Percentiles rank a stretch among this genome's conserved stretches.
Conservation (phyloP, 2,329 filamentous ascomycete genomes). For the Phyllosticta citribraziliensis region DNA sequence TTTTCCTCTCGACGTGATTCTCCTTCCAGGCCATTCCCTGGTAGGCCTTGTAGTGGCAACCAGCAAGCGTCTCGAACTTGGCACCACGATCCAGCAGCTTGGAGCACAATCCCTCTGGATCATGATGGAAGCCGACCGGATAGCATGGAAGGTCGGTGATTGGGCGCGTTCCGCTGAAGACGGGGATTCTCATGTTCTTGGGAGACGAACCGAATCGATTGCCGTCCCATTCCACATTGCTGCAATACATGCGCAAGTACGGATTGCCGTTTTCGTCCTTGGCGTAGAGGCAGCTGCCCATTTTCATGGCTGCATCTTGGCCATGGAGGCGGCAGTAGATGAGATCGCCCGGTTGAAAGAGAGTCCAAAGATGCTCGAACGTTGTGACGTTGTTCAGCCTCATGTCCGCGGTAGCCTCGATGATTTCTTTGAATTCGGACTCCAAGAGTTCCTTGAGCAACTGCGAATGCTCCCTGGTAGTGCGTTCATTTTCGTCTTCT, state of each 20-base stretch:
- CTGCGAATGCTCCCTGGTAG: conserved; percentile 29
- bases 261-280: conserved; percentile 25
- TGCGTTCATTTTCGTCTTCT: conserved; percentile 19
- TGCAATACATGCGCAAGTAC: conserved; percentile 28
- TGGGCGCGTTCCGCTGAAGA: conserved; percentile 30
- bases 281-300: conserved; percentile 22
- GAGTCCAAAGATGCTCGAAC: conserved; percentile 35
- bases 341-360: conserved; percentile 29
- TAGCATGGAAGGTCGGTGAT: conserved; percentile 34
- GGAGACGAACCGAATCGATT: conserved; percentile 21
- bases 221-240: conserved; percentile 29
- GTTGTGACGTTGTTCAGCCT: conserved; percentile 31
- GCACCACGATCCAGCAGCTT: conserved; percentile 37
- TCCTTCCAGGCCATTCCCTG: conserved; percentile 35
- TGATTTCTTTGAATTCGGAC: conserved; percentile 32
- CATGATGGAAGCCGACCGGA: conserved; percentile 36
- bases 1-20: conserved; percentile 19
- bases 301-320: conserved; percentile 23
- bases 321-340: conserved; percentile 27
- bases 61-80: conserved; percentile 37
- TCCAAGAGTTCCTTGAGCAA: conserved; percentile 29
- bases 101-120: conserved; percentile 28
- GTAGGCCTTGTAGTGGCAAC: conserved; percentile 42
- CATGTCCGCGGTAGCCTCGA: conserved; percentile 32
- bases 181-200: conserved; percentile 20